Evolutionary conservation across 169 alveolate species (phyloP).

Genomic region (Plasmodium billcollinsi): DNA sequence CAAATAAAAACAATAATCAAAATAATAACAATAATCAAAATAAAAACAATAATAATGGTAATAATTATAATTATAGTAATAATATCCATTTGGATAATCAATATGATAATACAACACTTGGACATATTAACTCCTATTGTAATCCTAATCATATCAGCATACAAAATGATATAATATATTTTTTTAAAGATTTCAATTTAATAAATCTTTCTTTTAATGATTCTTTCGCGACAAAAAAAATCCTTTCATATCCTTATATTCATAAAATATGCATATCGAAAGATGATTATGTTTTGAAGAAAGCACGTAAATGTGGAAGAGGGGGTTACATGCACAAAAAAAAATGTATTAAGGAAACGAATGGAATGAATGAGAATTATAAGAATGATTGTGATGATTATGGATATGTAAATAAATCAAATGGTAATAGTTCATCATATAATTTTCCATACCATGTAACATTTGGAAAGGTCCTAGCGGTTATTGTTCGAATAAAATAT

Average conservation of each 20-base stretch:
- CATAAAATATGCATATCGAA: conserved; percentile 22
- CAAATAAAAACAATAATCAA: neutral
- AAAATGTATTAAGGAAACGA: neutral
- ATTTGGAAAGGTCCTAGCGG: conserved; percentile 27
- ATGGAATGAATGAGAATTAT: neutral
- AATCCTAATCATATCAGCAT: neutral
- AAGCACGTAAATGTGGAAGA: neutral
- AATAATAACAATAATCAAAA: neutral
- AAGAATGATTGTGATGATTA: neutral
- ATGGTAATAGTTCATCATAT: too few relatives aligned
- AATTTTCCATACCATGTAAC: neutral
- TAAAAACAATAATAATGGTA: neutral
- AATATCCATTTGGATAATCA: neutral
- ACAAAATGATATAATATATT: neutral
- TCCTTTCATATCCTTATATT: conserved; percentile 24
- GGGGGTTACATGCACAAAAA: neutral
- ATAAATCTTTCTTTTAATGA: conserved; percentile 29
- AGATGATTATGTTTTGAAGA: conserved; percentile 34
- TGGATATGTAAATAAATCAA: neutral
- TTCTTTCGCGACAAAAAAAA: conserved; percentile 1
- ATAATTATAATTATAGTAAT: neutral
- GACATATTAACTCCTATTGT: neutral
- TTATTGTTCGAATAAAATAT: conserved; percentile 34
- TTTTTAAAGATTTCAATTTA: neutral
- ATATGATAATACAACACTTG: neutral